Evolutionary conservation across 306 rosid species (phyloP), one percentile per base, ranked within the genome.

Genomic region (Rosa multiflora): DNA sequence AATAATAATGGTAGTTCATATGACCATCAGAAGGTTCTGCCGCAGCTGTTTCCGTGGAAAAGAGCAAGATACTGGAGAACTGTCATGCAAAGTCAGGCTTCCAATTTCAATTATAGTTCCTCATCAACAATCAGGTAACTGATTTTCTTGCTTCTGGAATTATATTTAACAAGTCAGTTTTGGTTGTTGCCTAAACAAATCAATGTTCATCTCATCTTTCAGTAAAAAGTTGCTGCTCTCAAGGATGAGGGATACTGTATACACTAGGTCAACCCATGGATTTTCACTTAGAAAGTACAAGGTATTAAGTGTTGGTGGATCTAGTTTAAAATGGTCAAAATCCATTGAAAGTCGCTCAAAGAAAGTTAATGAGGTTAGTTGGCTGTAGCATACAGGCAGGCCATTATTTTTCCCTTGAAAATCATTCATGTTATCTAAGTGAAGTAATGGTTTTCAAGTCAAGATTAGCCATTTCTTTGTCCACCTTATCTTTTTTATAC

Each of bases 291-390:
- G 93, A 84, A 95, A 92, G 84, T 92, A 91, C 87, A 92, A 93
- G 87, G 98, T 95, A 71, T 81, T 95, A 86, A 91, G 98, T 80
- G 90, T 92, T 83, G 99, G 92, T n/a, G 97, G 98, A 20, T 88
- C 93, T 76, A 95, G 99, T 88, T 85, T 95, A 79, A 95, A 92
- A 86, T 95, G 99, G 99, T 95, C 99, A 82, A 95, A 92, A 87
- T 95, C 99, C 82, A 91, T 95, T 76, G 99, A 95, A 83, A 95
- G 66, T 75, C 88, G 80, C 84, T 91, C 99, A 26, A 92, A 92
- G 91, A 88, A 88, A 88, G 98, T 88, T 63, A 92, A 90, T 48
- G 99, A 95, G 99, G 99, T 95, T 88, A 73, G 99, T 88, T 76
- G 58, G 68, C 32, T 71, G 69, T 81, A 69, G n/a, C 43, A 43